Evolutionary conservation across 106 monocot species (phyloP).

Genomic region (Agapanthus africanus): DNA sequence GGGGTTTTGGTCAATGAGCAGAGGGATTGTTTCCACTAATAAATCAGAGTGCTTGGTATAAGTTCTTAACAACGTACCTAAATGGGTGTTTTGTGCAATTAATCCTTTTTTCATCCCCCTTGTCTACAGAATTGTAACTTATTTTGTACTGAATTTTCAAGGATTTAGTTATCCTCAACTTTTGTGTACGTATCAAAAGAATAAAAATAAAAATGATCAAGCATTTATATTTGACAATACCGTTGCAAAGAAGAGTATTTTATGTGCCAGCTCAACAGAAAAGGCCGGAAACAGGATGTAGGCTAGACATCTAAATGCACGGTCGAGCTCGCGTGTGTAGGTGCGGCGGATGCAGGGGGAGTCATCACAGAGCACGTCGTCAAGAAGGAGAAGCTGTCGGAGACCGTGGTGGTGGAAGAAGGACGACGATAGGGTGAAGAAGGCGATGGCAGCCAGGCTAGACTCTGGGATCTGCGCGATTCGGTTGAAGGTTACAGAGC

Average conservation of each 20-base stretch:
- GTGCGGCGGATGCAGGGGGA: constrained; percentile 32
- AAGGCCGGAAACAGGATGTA: constrained; percentile 61
- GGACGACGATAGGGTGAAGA: constrained; percentile 49
- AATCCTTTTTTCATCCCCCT: too few species aligned
- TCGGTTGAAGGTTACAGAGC: constrained; percentile 18
- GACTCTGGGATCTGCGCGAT: constrained; percentile 53
- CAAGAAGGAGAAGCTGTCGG: constrained; percentile 60
- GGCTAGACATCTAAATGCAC: constrained; percentile 42
- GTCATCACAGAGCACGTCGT: constrained; percentile 39
- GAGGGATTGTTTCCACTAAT: too few species aligned
- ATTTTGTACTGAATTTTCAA: too few species aligned
- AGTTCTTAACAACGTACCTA: too few species aligned
- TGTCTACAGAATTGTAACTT: too few species aligned
- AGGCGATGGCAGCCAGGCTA: constrained; percentile 48
- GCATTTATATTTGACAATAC: too few species aligned
- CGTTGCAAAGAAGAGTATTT: constrained; percentile 43
- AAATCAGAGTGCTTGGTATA: too few species aligned
- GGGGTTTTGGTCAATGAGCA: too few species aligned
- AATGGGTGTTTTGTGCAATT: too few species aligned
- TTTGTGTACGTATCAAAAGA: too few species aligned
- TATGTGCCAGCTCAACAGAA: constrained; percentile 54
- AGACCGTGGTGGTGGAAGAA: constrained; percentile 49
- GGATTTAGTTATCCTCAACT: too few species aligned
- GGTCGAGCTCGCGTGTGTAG: constrained; percentile 48
- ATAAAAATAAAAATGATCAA: too few species aligned